These are phyloP conservation scores for Diaporthe caulivora DNA, from an alignment of 2,329 filamentous ascomycete genomes.

Conservation along the genomic window DNA sequence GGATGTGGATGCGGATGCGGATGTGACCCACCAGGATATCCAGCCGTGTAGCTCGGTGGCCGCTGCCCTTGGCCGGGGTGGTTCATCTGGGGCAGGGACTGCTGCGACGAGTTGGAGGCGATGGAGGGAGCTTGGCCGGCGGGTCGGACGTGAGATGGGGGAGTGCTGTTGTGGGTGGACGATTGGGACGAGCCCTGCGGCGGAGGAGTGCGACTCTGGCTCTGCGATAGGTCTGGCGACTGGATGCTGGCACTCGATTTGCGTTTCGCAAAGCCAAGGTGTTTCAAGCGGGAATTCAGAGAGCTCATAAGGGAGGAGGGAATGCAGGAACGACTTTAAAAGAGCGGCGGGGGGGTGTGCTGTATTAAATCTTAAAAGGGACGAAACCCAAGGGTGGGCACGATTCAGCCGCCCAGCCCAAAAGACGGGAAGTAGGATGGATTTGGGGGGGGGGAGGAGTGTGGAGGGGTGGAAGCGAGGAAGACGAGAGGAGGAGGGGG, in stretches of 20 bases:
- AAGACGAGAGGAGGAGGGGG: neutral
- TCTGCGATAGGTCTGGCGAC: conserved; percentile 58
- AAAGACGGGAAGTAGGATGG: conserved; percentile 25
- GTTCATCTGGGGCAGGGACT: conserved; percentile 72
- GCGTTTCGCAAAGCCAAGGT: conserved; percentile 85
- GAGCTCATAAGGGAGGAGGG: conserved; percentile 74
- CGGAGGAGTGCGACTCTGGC: conserved; percentile 54
- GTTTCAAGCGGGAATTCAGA: conserved; percentile 84
- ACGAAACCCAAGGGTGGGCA: conserved; percentile 36
- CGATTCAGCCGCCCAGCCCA: conserved; percentile 35
- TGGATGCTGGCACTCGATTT: conserved; percentile 75
- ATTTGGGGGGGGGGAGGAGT: too few species aligned
- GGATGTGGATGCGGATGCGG: conserved; percentile 28
- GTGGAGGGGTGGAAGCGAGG: conserved; percentile 10
- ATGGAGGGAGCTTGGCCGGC: conserved; percentile 57
- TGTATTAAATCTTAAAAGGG: conserved; percentile 33
- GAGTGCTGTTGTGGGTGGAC: conserved; percentile 40
- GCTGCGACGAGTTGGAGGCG: conserved; percentile 60
- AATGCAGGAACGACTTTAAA: conserved; percentile 49
- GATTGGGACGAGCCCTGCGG: conserved; percentile 46
- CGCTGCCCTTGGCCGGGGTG: conserved; percentile 70
- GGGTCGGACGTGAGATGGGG: conserved; percentile 49
- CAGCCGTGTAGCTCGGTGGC: conserved; percentile 73
- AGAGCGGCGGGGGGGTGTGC: conserved; percentile 43
- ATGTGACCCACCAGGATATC: conserved; percentile 41